These are phyloP conservation scores for Sporothrix variecibatus DNA, from an alignment of 2,329 filamentous ascomycete genomes.

Conservation along the genomic window DNA sequence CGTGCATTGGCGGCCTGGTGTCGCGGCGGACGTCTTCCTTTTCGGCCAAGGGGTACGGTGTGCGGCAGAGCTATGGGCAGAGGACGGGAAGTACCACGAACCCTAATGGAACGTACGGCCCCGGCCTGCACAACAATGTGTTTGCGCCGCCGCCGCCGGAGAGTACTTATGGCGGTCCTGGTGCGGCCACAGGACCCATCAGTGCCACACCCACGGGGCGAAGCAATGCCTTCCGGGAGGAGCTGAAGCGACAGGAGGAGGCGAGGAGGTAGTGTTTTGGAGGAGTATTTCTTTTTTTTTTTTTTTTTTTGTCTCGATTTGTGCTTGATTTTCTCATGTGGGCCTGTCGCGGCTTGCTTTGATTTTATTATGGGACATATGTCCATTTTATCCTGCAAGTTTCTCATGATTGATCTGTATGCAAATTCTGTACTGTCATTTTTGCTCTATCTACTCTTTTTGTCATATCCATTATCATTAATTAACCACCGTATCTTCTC, in stretches of 20 bases:
- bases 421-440: neutral
- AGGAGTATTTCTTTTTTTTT: neutral
- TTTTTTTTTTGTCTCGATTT: neutral
- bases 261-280: conserved; percentile 18
- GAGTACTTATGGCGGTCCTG: neutral
- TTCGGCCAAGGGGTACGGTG: conserved; percentile 35
- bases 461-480: neutral
- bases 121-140: neutral
- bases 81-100: conserved; percentile 28
- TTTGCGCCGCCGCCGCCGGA: neutral
- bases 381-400: neutral
- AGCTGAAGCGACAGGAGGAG: conserved; percentile 40
- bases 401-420: neutral
- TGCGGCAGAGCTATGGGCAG: conserved; percentile 33
- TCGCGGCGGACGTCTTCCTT: conserved; percentile 26
- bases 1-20: conserved; percentile 30
- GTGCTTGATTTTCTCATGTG: neutral
- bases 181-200: neutral
- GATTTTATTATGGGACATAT: no score
- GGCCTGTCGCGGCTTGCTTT: no score
- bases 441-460: neutral
- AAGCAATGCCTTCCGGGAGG: conserved; percentile 42
- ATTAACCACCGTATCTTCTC: no score
- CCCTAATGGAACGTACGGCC: neutral
- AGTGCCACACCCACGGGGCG: neutral